These are phyloP conservation scores for Amanita fuliginea DNA, from an alignment of 768 basidiomycete species.

Conservation along the genomic window DNA sequence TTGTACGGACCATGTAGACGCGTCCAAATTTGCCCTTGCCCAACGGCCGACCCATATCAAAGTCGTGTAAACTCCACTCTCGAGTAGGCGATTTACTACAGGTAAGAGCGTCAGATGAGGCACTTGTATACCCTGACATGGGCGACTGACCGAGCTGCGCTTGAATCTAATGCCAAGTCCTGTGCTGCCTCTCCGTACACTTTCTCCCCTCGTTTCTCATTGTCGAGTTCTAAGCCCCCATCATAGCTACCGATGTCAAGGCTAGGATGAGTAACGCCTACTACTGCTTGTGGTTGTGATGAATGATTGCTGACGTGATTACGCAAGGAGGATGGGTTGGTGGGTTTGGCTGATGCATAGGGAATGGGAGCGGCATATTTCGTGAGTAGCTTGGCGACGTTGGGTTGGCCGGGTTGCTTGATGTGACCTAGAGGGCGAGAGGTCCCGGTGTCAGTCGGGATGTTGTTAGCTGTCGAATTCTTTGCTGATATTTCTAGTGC, in stretches of 20 bases:
- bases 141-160: conserved; percentile 45
- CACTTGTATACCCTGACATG: background rate
- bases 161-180: conserved; percentile 79
- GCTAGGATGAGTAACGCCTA: conserved; percentile 18
- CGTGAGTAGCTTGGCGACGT: conserved; percentile 60
- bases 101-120: background rate
- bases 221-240: conserved; percentile 90
- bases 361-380: conserved; percentile 66
- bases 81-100: conserved; percentile 58
- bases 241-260: conserved; percentile 89
- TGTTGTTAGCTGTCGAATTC: conserved; percentile 32
- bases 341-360: conserved; percentile 21
- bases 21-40: conserved; percentile 99
- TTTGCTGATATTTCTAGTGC: conserved; percentile 42
- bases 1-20: conserved; percentile 97
- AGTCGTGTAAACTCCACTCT: conserved; percentile 77
- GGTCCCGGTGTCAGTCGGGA: conserved; percentile 14
- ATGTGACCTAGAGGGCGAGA: conserved; percentile 22
- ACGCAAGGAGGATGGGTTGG: conserved; percentile 33
- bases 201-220: conserved; percentile 65
- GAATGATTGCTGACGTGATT: conserved; percentile 17
- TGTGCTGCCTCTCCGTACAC: conserved; percentile 72
- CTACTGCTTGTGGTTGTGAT: conserved; percentile 11
- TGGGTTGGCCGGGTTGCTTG: conserved; percentile 46
- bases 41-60: conserved; percentile 91